Conservation (phyloP, 805 yeast genomes). For the Schwanniomyces yamadae region DNA sequence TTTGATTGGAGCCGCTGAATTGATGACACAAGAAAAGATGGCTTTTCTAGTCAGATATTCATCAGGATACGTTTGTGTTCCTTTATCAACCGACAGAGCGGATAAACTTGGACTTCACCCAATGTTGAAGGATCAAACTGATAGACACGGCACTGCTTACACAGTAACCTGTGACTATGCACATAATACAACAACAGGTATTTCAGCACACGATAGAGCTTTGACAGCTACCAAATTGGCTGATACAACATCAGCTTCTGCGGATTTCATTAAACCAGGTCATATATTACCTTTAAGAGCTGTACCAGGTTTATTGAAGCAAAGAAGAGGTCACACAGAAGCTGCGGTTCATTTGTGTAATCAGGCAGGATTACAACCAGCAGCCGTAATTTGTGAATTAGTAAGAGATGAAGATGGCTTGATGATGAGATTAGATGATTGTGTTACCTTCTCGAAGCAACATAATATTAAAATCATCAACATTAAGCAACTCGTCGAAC, state of each 20-base stretch:
- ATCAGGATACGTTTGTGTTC: constrained; percentile 93
- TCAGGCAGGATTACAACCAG: constrained; percentile 77
- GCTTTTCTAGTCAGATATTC: constrained; percentile 88
- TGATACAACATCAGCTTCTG: constrained; percentile 50
- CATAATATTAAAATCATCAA: constrained; percentile 70
- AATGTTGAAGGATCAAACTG: constrained; percentile 63
- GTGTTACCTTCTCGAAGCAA: constrained; percentile 63
- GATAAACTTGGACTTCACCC: constrained; percentile 77
- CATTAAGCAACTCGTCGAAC: constrained; percentile 68
- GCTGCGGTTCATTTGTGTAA: constrained; percentile 88
- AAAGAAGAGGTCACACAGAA: constrained; percentile 94
- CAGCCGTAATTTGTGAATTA: constrained; percentile 89
- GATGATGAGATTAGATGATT: constrained; percentile 92
- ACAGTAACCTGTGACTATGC: constrained; percentile 86
- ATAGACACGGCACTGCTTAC: constrained; percentile 95
- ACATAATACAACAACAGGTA: constrained; percentile 95
- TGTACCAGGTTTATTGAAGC: constrained; percentile 73
- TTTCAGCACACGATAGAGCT: constrained; percentile 91
- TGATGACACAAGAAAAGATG: constrained; percentile 78
- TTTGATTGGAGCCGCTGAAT: constrained; percentile 87
- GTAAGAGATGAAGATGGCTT: constrained; percentile 91
- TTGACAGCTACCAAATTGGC: constrained; percentile 76
- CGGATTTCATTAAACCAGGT: constrained; percentile 86
- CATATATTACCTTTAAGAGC: constrained; percentile 94
- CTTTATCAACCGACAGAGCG: constrained; percentile 74